Base-by-base conservation (phyloP, 2,329 filamentous ascomycete species). In the Fusarium floridanum region DNA sequence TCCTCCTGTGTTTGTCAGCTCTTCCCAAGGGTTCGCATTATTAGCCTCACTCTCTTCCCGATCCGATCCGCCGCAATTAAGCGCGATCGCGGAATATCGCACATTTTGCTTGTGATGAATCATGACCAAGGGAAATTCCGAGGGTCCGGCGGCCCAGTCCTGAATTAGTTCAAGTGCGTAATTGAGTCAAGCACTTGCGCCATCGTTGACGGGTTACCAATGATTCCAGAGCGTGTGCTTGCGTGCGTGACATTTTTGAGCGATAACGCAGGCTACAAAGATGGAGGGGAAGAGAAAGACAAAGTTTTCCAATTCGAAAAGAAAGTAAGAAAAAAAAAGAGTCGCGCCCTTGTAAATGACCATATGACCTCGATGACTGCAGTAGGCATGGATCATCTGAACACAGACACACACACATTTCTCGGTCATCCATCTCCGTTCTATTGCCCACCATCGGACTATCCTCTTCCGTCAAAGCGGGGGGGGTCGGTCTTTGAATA, bases 111-210 rank as follows among this genome's bases (percentile, higher is more conserved):
- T 57, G 34, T 75, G 71, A 75, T 75, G 73, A 75, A 74, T 75
- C 73, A 75, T 75, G 41, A 73, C 45, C 45, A 48, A 20, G 3
- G 17, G 4, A 24, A 24, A 41, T n/a, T 45, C 53, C 48, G 29
- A 69, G 56, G 72, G 62, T 32, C 72, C 61, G 53, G 36, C 20
- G 37, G 43, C 41, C 70, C 61, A 68, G 61, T 63, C 73, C 64
- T 45, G 36, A 67, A 65, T 55, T 41, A 61, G 66, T 27, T 20
- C 34, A 56, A 70, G 60, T 76, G 65, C 73, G 70, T 64, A 74
- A 75, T 75, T 55, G 68, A 53, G 56, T 61, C 67, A 74, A 64
- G 68, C 57, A 57, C 14, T 75, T 75, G 73, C 73, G 73, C 68
- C 71, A 76, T 76, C 57, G 45, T 34, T 20, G 27, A 61, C 37